Evolutionary conservation across 129 eudicot genomes (phyloP), one percentile per base, ranked within the genome.

Genomic region (Calendula officinalis): DNA sequence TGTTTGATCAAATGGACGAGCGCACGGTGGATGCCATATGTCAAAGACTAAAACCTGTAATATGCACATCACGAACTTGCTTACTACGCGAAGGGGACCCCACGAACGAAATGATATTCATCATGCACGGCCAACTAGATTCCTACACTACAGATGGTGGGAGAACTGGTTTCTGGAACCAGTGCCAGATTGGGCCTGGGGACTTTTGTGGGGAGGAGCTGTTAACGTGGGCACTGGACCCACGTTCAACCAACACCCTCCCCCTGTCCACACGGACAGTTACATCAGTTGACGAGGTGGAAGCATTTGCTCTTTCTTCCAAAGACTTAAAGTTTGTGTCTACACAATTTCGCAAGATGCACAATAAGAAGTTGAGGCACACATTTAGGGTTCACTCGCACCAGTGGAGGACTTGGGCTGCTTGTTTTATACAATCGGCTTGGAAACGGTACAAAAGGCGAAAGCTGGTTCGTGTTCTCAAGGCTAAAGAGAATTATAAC

Each of bases 391-490:
- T 75, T 52, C 81, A 83, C 27, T 89, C 97, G 30, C 95, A 86
- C 32, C 95, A 86, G 61, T 89, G 97, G 97, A 67, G 97, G 82
- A 82, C 97, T 6, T 85, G 97, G 97, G 97, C 87, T 4, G 95
- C 97, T 4, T 89, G 97, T 35, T 89, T 73, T 3, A 86, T 89
- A 43, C 97, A 89, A 33, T 76, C 91, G 1, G 90, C 86, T 3
- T 89, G 97, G 97, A 69, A 61, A 33, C 50, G 83, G 15, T 77
- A 85, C 66, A 85, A 63, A 57, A 70, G 75, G 67, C 71, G 71
- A 14, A 82, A 78, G 75, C 77, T 51, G 54, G 79, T 80, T 12
- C 70, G 75, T 1, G 66, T 61, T 43, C 73, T 87, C 3, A 81
- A 62, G 67, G 80, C 76, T 22, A 69, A 62, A 74, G 86, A 78